These are phyloP conservation scores for Furcasterigmium sp. DNA, from an alignment of 2,329 filamentous ascomycete genomes.

Conservation along the genomic window DNA sequence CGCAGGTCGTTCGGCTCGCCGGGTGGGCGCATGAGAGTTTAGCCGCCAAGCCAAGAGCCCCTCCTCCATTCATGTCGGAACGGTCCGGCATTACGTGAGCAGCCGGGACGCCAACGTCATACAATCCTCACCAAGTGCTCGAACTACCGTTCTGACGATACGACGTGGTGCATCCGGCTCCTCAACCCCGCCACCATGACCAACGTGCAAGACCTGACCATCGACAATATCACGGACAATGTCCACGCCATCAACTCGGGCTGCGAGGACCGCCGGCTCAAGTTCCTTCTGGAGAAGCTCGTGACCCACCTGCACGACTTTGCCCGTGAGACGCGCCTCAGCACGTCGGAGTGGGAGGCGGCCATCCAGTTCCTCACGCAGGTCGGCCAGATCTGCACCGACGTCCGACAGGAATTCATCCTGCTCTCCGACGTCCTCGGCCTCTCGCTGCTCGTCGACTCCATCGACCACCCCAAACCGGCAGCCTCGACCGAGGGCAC, in stretches of 20 bases:
- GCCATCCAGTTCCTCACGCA: slow-evolving; percentile 66
- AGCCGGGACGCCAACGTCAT: too few species aligned
- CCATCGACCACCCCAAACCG: slow-evolving; percentile 79
- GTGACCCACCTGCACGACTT: slow-evolving; percentile 80
- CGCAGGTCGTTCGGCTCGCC: too few species aligned
- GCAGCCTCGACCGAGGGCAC: slow-evolving; percentile 67
- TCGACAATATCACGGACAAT: slow-evolving; percentile 77
- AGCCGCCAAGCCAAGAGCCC: too few species aligned
- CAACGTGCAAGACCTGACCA: slow-evolving; percentile 61
- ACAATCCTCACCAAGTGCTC: too few species aligned
- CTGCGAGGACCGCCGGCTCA: slow-evolving; percentile 58
- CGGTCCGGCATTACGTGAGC: too few species aligned
- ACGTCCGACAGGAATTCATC: slow-evolving; percentile 69
- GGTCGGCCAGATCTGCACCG: slow-evolving; percentile 68
- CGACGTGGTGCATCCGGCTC: too few species aligned
- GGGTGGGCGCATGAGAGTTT: too few species aligned
- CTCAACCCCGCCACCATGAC: too few species aligned
- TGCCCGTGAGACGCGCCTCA: slow-evolving; percentile 70
- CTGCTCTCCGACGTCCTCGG: slow-evolving; percentile 76
- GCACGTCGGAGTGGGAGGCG: slow-evolving; percentile 73
- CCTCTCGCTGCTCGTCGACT: slow-evolving; percentile 74
- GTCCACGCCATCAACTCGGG: slow-evolving; percentile 70
- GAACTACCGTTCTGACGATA: too few species aligned
- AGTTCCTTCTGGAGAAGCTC: slow-evolving; percentile 67
- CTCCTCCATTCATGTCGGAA: too few species aligned